Conservation (phyloP, 345 rosid genomes). For the Ceriops tagal region DNA sequence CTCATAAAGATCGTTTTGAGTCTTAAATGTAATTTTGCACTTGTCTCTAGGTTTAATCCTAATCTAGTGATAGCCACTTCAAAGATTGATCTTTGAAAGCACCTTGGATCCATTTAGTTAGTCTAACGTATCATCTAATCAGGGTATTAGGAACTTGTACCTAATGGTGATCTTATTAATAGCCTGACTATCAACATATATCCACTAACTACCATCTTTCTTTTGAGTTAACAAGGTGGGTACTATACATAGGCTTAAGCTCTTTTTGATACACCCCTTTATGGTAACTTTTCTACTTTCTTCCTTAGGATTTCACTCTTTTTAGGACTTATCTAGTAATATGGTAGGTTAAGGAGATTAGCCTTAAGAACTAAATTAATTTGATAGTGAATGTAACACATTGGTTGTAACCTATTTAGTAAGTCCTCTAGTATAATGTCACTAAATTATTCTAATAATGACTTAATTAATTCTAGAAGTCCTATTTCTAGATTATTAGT, state of each 20-base stretch:
- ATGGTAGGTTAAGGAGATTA: too few species aligned
- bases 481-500: too few species aligned
- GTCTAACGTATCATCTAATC: neutral
- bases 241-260: neutral
- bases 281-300: neutral
- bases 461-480: neutral
- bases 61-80: neutral
- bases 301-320: too few species aligned
- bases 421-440: neutral
- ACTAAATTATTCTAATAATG: neutral
- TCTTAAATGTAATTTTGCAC: constrained; percentile 1
- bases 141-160: neutral
- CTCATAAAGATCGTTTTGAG: neutral
- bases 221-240: neutral
- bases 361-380: neutral
- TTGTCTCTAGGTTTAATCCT: neutral
- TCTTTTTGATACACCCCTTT: neutral
- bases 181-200: neutral
- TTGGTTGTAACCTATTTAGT: neutral
- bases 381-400: neutral
- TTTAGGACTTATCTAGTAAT: too few species aligned
- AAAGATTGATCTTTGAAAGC: neutral
- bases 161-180: neutral
- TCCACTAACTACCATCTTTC: constrained; percentile 1
- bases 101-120: neutral